Evolutionary conservation across 805 yeast species (phyloP).

Genomic region (Metschnikowia kofuensis): DNA sequence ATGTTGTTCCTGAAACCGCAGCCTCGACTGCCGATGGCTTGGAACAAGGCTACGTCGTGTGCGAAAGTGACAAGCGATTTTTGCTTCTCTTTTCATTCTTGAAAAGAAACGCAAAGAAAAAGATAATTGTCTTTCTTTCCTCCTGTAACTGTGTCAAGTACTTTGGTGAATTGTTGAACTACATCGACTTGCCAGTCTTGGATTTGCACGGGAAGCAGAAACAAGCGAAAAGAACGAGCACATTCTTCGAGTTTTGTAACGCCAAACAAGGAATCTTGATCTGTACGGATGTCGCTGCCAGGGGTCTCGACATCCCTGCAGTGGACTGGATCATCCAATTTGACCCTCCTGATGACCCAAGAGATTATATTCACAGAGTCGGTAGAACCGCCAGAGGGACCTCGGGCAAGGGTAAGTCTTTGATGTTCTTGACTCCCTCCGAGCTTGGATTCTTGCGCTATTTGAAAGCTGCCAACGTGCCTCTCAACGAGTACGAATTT

Average conservation of each 20-base stretch:
- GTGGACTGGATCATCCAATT: slow-evolving; percentile 99
- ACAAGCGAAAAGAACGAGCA: slow-evolving; percentile 97
- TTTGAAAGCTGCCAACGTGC: slow-evolving; percentile 94
- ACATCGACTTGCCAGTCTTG: slow-evolving; percentile 93
- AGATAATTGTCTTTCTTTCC: slow-evolving; percentile 89
- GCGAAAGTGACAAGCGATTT: slow-evolving; percentile 94
- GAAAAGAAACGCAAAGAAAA: slow-evolving; percentile 89
- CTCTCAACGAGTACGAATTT: slow-evolving; percentile 95
- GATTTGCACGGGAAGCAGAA: slow-evolving; percentile 98
- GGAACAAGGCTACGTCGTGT: slow-evolving; percentile 97
- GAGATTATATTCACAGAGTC: slow-evolving; percentile 97
- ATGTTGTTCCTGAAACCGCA: slow-evolving; percentile 81
- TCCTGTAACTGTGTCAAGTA: slow-evolving; percentile 97
- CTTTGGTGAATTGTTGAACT: slow-evolving; percentile 90
- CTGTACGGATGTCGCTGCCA: slow-evolving; percentile 98
- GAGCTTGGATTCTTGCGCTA: slow-evolving; percentile 94
- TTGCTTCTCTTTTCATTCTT: slow-evolving; percentile 85
- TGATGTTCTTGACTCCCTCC: slow-evolving; percentile 91
- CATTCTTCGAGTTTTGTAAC: slow-evolving; percentile 96
- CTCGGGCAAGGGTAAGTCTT: slow-evolving; percentile 84
- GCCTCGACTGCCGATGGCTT: slow-evolving; percentile 93
- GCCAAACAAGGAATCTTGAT: slow-evolving; percentile 91
- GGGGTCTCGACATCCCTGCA: slow-evolving; percentile 97
- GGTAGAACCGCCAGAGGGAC: slow-evolving; percentile 98
- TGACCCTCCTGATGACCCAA: slow-evolving; percentile 99